Percentiles rank a stretch among this genome's conserved stretches.
Conservation (phyloP, 2,329 filamentous ascomycete genomes). For the Aspergillus quadricinctus region DNA sequence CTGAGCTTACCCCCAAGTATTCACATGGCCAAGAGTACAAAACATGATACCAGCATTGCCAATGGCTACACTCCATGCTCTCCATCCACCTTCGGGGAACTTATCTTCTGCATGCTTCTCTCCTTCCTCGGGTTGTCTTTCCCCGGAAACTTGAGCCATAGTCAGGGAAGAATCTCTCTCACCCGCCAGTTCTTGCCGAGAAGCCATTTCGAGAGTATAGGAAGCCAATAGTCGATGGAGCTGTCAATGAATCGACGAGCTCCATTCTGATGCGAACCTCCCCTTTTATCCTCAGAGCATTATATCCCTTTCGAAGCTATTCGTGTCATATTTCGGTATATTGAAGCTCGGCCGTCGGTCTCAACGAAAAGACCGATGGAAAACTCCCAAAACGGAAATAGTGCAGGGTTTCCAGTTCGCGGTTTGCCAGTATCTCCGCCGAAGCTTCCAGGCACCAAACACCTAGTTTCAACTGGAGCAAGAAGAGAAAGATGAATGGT, state of each 20-base stretch:
- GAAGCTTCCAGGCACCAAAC: too few relatives aligned
- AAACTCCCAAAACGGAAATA: not conserved
- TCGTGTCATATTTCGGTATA: not conserved
- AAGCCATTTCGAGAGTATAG: not conserved
- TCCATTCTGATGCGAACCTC: not conserved
- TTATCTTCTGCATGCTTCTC: not conserved
- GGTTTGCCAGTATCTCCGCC: not conserved
- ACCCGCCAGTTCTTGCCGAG: not conserved
- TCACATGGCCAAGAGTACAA: conserved; percentile 10
- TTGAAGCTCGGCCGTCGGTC: not conserved
- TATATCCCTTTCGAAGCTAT: not conserved
- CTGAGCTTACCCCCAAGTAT: conserved; percentile 8
- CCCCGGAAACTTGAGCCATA: not conserved
- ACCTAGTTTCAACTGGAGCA: too few relatives aligned
- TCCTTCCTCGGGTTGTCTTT: not conserved
- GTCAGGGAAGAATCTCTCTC: not conserved
- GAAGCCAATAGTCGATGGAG: not conserved
- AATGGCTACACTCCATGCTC: conserved; percentile 6
- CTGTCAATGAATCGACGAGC: not conserved
- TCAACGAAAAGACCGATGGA: not conserved
- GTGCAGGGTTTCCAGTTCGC: too few relatives aligned
- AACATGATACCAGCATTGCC: conserved; percentile 9
- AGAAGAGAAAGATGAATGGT: not conserved
- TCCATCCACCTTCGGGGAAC: conserved; percentile 7
- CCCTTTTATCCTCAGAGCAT: not conserved